Percentiles rank a stretch among this genome's conserved stretches.
Evolutionary conservation across 2,329 filamentous ascomycete species (phyloP).

Genomic region (Gremmenia infestans): DNA sequence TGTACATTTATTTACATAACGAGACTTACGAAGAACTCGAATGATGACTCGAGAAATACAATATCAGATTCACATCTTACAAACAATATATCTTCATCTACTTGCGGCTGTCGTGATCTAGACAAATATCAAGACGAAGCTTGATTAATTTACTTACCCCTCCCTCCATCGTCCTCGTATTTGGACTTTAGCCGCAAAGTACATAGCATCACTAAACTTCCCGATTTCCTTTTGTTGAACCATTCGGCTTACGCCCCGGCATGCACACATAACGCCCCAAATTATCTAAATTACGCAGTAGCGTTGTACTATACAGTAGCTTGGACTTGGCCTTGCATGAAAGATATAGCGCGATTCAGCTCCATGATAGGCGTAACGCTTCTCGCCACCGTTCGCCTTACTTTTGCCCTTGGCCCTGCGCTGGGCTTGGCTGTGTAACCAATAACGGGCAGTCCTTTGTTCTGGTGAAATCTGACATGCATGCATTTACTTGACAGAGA

Average conservation of each 20-base stretch:
- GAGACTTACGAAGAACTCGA: neutral
- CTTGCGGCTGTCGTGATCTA: neutral
- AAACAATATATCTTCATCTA: neutral
- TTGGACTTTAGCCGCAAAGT: neutral
- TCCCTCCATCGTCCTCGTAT: neutral
- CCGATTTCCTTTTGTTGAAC: too few relatives aligned
- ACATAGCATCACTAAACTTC: neutral
- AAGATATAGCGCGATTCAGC: too few relatives aligned
- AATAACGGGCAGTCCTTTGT: neutral
- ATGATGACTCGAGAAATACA: constrained; percentile 6
- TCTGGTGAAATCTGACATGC: neutral
- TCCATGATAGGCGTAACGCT: neutral
- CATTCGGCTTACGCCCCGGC: too few relatives aligned
- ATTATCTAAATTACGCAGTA: neutral
- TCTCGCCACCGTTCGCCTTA: constrained; percentile 2
- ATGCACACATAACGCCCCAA: too few relatives aligned
- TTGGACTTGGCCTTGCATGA: neutral
- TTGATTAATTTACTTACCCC: neutral
- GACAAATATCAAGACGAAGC: neutral
- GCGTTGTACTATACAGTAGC: too few relatives aligned
- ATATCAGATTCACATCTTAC: constrained; percentile 11
- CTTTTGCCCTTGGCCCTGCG: neutral
- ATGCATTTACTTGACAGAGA: neutral
- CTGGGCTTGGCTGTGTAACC: too few relatives aligned
- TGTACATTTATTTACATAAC: neutral